Evolutionary conservation across 495 filamentous ascomycete species (phyloP).

Genomic region (Peziza echinospora): DNA sequence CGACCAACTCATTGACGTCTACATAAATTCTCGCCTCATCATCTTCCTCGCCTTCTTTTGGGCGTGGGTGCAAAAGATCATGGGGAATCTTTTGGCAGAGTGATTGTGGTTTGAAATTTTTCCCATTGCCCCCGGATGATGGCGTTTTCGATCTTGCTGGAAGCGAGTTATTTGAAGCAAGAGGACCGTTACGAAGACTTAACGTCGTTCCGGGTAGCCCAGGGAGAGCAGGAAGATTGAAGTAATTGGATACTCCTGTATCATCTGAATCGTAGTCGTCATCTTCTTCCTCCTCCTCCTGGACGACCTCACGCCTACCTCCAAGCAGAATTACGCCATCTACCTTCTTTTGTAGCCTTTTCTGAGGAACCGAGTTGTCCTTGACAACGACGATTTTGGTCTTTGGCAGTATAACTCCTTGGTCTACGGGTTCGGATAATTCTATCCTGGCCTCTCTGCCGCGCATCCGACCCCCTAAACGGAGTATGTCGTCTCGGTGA

Average conservation of each 20-base stretch:
- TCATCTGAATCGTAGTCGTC: constrained; percentile 25
- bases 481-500: constrained; percentile 64
- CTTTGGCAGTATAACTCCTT: constrained; percentile 51
- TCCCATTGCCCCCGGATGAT: constrained; percentile 20
- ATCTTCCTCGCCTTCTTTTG: constrained; percentile 53
- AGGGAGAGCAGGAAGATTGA: constrained; percentile 59
- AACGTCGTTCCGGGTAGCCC: constrained; percentile 9
- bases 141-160: not conserved
- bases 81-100: constrained; percentile 49
- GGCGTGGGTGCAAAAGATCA: constrained; percentile 65
- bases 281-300: constrained; percentile 34
- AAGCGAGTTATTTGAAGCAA: too few relatives aligned
- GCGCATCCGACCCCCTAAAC: constrained; percentile 47
- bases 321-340: constrained; percentile 23
- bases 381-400: constrained; percentile 49
- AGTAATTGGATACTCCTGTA: constrained; percentile 68
- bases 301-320: constrained; percentile 8
- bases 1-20: constrained; percentile 60
- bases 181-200: not conserved
- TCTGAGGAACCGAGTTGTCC: constrained; percentile 20
- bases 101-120: constrained; percentile 57
- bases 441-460: constrained; percentile 40
- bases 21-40: constrained; percentile 77
- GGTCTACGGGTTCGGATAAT: constrained; percentile 50
- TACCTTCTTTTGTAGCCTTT: constrained; percentile 22